Conservation (phyloP, 345 rosid genomes). For the rapeseed (Brassica napus) region DNA sequence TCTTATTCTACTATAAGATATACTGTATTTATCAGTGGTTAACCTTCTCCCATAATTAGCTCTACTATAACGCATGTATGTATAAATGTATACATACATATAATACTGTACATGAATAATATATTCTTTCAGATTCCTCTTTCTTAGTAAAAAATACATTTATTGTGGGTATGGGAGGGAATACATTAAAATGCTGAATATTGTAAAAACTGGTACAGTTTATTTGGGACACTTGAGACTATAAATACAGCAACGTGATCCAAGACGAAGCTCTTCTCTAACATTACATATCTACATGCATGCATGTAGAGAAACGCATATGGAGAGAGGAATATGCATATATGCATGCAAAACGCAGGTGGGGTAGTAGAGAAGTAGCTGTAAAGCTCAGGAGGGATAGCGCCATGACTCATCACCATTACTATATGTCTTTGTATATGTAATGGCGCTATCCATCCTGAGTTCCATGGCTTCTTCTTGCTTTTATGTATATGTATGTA, state of each 20-base stretch:
- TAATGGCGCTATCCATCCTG: constrained; percentile 39
- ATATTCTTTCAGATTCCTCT: background rate
- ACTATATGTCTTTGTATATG: background rate
- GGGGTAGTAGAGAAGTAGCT: constrained; percentile 26
- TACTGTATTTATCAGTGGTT: background rate
- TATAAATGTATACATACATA: background rate
- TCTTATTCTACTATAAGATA: background rate
- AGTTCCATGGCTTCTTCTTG: constrained; percentile 36
- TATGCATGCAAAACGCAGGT: constrained; percentile 24
- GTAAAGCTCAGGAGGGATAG: constrained; percentile 41
- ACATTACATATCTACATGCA: background rate
- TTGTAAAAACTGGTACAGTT: background rate
- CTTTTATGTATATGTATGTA: background rate
- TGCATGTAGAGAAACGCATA: background rate
- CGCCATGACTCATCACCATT: constrained; percentile 5
- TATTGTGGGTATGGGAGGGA: constrained; percentile 21
- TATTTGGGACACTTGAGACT: constrained; percentile 6
- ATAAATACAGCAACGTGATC: constrained; percentile 14
- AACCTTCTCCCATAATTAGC: background rate
- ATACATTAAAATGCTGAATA: constrained; percentile 11
- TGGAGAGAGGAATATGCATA: background rate
- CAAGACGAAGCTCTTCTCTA: background rate
- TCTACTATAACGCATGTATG: background rate
- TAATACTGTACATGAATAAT: background rate
- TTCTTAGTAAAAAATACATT: background rate